phyloP scores from a whole-genome alignment of 208 protist genomes.

The Crithidia sp. region DNA sequence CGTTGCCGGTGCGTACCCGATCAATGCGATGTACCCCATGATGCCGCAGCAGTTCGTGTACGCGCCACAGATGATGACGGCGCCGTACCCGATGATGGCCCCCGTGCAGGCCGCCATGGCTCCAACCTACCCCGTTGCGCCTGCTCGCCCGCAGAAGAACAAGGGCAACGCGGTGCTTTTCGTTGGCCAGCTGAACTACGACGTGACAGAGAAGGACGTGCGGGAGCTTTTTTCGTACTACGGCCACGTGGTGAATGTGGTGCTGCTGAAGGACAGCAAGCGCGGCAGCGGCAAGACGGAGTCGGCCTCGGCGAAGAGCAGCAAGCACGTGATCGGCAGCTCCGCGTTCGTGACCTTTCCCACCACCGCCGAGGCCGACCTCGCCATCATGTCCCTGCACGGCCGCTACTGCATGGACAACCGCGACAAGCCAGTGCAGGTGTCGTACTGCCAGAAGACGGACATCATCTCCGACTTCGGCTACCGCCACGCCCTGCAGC shows the following conservation, averaged over 20 bases:
- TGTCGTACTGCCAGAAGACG: constrained; percentile 67
- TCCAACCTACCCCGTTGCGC: constrained; percentile 21
- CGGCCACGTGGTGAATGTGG: constrained; percentile 43
- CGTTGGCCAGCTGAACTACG: constrained; percentile 50
- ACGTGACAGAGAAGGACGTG: constrained; percentile 45
- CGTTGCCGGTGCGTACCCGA: constrained; percentile 1
- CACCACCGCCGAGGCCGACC: constrained; percentile 58
- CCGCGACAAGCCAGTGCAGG: constrained; percentile 63
- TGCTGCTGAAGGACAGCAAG: constrained; percentile 42
- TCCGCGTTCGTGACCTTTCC: constrained; percentile 49
- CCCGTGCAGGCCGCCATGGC: constrained; percentile 2
- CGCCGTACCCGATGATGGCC: constrained; percentile 6
- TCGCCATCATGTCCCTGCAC: constrained; percentile 60
- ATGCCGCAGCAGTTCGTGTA: constrained; percentile 28
- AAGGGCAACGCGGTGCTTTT: constrained; percentile 48
- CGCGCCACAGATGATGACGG: constrained; percentile 22
- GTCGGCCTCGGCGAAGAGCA: constrained; percentile 3
- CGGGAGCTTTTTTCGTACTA: constrained; percentile 42
- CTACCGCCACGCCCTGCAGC: constrained; percentile 53
- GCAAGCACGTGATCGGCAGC: constrained; percentile 43
- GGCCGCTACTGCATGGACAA: constrained; percentile 53
- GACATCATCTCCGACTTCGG: constrained; percentile 70
- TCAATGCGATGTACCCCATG: constrained; percentile 16
- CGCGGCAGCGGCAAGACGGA: constrained; percentile 14
- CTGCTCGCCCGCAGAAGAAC: constrained; percentile 25